A percentile compares a stretch with the other conserved stretches of the same genome.
These are phyloP conservation scores for Austroboletus eburneus DNA, from an alignment of 768 basidiomycete genomes.

Conservation along the genomic window DNA sequence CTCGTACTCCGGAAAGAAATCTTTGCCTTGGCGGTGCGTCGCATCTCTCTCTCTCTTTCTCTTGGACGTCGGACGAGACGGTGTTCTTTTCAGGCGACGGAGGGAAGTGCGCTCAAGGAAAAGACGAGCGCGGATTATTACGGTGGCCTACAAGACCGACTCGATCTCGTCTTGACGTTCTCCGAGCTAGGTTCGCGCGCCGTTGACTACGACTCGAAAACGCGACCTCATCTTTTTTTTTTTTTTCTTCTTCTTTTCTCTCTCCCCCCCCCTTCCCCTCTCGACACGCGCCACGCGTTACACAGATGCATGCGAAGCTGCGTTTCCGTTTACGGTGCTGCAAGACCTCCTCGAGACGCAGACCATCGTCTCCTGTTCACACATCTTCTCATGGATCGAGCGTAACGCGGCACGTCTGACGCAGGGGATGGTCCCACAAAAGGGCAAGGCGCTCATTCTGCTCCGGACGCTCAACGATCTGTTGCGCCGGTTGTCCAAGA, in stretches of 20 bases:
- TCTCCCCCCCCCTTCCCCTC: no score
- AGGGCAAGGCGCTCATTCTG: slow-evolving; percentile 82
- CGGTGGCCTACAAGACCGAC: slow-evolving; percentile 49
- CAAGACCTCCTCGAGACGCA: slow-evolving; percentile 84
- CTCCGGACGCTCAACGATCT: slow-evolving; percentile 86
- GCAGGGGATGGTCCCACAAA: slow-evolving; percentile 75
- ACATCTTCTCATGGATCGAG: slow-evolving; percentile 89
- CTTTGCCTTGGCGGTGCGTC: slow-evolving; percentile 65
- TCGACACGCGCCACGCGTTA: background rate
- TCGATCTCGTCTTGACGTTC: slow-evolving; percentile 74
- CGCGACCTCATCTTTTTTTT: no score
- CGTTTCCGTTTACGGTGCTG: slow-evolving; percentile 67
- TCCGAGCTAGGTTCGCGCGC: slow-evolving; percentile 63
- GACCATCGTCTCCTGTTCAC: slow-evolving; percentile 80
- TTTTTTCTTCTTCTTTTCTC: no score
- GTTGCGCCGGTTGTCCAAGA: slow-evolving; percentile 81
- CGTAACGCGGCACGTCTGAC: slow-evolving; percentile 64
- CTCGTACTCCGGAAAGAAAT: slow-evolving; percentile 66
- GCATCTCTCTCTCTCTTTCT: background rate
- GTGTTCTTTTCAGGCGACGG: slow-evolving; percentile 45
- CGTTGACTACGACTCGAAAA: background rate
- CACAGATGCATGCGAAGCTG: slow-evolving; percentile 72
- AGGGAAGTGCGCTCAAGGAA: slow-evolving; percentile 60
- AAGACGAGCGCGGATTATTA: slow-evolving; percentile 53
- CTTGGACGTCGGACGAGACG: background rate